Evolutionary conservation across 2,329 filamentous ascomycete species (phyloP), one percentile per base, ranked within the genome.

Genomic region (Calonectria pseudoreteaudii): DNA sequence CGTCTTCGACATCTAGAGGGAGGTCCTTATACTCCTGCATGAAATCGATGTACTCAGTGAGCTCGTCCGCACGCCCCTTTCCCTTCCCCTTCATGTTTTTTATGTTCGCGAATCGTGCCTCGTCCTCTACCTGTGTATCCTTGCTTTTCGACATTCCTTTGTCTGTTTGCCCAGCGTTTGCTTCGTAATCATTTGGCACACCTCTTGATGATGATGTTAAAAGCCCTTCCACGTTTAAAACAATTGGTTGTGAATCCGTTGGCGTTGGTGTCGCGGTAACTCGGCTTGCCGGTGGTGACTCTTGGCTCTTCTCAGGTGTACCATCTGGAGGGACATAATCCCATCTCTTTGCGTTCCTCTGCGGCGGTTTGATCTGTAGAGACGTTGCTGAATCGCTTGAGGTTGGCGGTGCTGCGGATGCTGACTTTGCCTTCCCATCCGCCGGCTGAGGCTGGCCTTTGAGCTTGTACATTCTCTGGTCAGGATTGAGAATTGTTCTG

Each of bases 41-140:
- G 79, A 93, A 87, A 38, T 89, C 84, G 72, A 97, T 95, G 68
- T 91, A 90, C 44, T 90, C 85, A 38, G 93, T 90, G 11, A 96
- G 85, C 34, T 90, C 91, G 77, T 94, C 92, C 38, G 78, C 66
- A 30, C 74, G 66, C 6, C 14, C 36, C 23, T 75, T 64, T 13
- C 53, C 53, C 13, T 53, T 53, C 56, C 38, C 44, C 10, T 47
- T 47, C 16, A 26, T 26, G 16, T 18, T 75, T 68, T 7, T 18
- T 8, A n/a, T 23, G 20, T 41, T 56, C n/a, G 5, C 18, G 14
- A 6, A 23, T 23, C 11, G 41, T 11, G 52, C 13, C 16, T 14
- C 30, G 28, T 28, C 18, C 20, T 28, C 58, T 18, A 36, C 11
- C 11, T 3, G 34, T 2, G 3, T 64, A 11, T 66, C 31, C 20